phyloP scores from a whole-genome alignment of 257 asterid genomes.

The Apocynum venetum region DNA sequence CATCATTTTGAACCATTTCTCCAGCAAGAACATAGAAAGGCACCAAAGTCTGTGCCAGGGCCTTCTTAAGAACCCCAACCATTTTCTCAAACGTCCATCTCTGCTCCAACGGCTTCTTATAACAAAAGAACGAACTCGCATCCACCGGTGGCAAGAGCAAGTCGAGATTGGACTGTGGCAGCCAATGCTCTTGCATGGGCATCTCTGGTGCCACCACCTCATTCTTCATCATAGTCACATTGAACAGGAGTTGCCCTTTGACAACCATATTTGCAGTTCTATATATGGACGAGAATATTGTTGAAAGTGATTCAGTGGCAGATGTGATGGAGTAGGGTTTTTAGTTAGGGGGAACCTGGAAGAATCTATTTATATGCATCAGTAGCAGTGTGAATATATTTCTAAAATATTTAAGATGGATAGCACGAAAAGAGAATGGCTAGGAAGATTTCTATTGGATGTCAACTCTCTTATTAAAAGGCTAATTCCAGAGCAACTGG shows the following conservation, averaged over 20 bases:
- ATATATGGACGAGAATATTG: background rate
- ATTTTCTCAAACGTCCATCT: constrained; percentile 12
- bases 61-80: constrained; percentile 29
- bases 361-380: no score
- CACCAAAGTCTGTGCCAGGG: constrained; percentile 38
- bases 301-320: background rate
- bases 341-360: no score
- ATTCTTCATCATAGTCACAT: constrained; percentile 31
- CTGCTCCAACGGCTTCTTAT: constrained; percentile 18
- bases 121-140: constrained; percentile 43
- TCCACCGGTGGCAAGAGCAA: constrained; percentile 54
- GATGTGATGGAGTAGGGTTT: background rate
- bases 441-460: background rate
- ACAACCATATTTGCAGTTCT: background rate
- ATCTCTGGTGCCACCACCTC: constrained; percentile 44
- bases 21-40: constrained; percentile 44
- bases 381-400: no score
- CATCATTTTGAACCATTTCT: constrained; percentile 40
- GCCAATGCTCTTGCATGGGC: constrained; percentile 50
- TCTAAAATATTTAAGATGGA: background rate
- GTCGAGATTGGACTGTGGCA: constrained; percentile 52
- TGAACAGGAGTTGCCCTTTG: constrained; percentile 11
- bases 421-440: background rate
- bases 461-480: background rate
- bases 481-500: background rate